Conservation (phyloP, 2,329 filamentous ascomycete species). For the Ophiocordyceps robertsii region DNA sequence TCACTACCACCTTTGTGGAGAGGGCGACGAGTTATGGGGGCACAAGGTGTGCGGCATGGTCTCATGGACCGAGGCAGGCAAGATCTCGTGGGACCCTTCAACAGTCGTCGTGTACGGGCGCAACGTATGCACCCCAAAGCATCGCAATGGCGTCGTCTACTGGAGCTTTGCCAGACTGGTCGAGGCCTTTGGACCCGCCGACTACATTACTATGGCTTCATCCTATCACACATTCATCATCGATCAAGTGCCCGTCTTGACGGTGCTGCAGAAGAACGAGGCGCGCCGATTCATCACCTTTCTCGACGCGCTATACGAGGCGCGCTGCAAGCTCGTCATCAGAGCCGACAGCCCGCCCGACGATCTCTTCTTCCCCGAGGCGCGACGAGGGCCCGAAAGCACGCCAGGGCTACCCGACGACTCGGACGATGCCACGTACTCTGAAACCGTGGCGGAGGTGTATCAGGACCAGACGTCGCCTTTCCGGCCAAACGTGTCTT, state of each 20-base stretch:
- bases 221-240: slow-evolving; percentile 69
- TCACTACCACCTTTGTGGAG: slow-evolving; percentile 14
- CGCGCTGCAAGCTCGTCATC: slow-evolving; percentile 63
- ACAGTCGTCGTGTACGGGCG: slow-evolving; percentile 49
- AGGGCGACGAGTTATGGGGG: slow-evolving; percentile 16
- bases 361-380: slow-evolving; percentile 63
- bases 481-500: slow-evolving; percentile 66
- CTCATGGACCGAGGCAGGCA: slow-evolving; percentile 8
- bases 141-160: slow-evolving; percentile 41
- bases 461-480: slow-evolving; percentile 67
- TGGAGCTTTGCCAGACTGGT: slow-evolving; percentile 62
- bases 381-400: slow-evolving; percentile 8
- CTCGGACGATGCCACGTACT: slow-evolving; percentile 24
- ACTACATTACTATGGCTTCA: slow-evolving; percentile 72
- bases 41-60: slow-evolving; percentile 9
- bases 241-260: slow-evolving; percentile 54
- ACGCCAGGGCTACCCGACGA: slow-evolving; percentile 6
- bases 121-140: slow-evolving; percentile 41
- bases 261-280: slow-evolving; percentile 61
- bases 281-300: slow-evolving; percentile 69
- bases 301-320: slow-evolving; percentile 69
- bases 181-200: slow-evolving; percentile 58
- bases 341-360: slow-evolving; percentile 56
- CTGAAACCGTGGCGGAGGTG: slow-evolving; percentile 44
- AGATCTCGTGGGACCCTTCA: slow-evolving; percentile 26